A percentile compares a stretch with the other conserved stretches of the same genome.
Conservation (phyloP, 768 basidiomycete species). For the Lentinula raphanica region DNA sequence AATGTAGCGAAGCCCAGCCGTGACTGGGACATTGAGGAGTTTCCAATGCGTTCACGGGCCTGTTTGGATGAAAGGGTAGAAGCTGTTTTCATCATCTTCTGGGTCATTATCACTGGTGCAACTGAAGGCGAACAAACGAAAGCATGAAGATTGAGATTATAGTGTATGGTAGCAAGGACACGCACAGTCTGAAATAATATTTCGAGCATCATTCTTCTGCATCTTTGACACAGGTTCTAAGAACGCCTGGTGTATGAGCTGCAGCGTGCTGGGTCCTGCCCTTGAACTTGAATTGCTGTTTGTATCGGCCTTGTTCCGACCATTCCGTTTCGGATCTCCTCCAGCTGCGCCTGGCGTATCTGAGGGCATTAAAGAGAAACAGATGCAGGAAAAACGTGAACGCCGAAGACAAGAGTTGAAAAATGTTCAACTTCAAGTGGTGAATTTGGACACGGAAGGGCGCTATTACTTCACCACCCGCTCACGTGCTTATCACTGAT, state of each 20-base stretch:
- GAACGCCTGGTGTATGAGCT: conserved; percentile 63
- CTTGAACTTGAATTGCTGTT: conserved; percentile 28
- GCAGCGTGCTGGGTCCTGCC: conserved; percentile 42
- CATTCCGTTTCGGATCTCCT: conserved; percentile 32
- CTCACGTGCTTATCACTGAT: not conserved
- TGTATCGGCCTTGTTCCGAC: conserved; percentile 34
- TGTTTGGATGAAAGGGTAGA: conserved; percentile 57
- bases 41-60: conserved; percentile 28
- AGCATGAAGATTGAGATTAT: not conserved
- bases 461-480: not conserved
- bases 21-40: conserved; percentile 29
- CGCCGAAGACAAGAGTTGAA: not conserved
- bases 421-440: too few relatives aligned
- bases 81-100: conserved; percentile 69
- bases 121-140: conserved; percentile 35
- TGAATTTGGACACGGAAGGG: not conserved
- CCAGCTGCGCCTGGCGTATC: conserved; percentile 27
- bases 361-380: conserved; percentile 28
- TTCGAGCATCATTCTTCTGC: conserved; percentile 63
- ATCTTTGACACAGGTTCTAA: conserved; percentile 68
- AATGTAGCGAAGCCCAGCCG: conserved; percentile 71
- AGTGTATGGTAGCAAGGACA: conserved; percentile 8
- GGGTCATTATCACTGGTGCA: conserved; percentile 88
- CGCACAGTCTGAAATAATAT: conserved; percentile 74
- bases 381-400: not conserved